Evolutionary conservation across 2,329 filamentous ascomycete species (phyloP).

Genomic region (Ceratocystis diversiconidia): DNA sequence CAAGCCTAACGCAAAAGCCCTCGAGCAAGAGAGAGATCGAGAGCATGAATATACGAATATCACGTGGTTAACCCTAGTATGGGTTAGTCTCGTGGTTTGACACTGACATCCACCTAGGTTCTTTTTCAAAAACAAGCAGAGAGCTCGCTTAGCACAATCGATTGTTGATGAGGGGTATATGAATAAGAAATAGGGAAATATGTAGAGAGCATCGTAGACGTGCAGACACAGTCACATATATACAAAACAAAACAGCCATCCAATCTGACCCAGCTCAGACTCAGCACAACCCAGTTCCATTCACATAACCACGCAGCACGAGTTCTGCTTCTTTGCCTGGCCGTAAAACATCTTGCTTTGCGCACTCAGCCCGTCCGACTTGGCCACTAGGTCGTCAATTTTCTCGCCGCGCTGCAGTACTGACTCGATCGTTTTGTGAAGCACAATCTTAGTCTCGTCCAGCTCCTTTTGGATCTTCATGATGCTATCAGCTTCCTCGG

Average conservation of each 20-base stretch:
- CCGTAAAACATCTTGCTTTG: conserved; percentile 98
- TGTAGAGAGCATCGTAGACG: not conserved
- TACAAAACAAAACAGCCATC: not conserved
- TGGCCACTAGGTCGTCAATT: conserved; percentile 83
- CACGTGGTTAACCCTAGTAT: not conserved
- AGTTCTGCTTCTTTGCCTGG: conserved; percentile 68
- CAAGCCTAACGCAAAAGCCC: no score
- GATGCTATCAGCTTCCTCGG: conserved; percentile 77
- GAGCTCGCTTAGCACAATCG: not conserved
- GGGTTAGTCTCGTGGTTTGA: not conserved
- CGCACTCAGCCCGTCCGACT: conserved; percentile 78
- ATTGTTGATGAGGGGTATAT: conserved; percentile 14
- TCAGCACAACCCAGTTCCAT: not conserved
- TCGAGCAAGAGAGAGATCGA: no score
- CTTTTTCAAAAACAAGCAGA: no score
- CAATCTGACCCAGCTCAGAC: not conserved
- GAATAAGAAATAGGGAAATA: conserved; percentile 8
- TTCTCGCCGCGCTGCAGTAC: conserved; percentile 85
- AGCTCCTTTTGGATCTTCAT: conserved; percentile 93
- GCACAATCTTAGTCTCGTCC: conserved; percentile 91
- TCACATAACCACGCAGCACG: conserved; percentile 59
- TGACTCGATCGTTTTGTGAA: conserved; percentile 93
- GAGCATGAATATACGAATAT: no score
- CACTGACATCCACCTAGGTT: not conserved
- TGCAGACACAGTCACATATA: not conserved